Conservation (phyloP, 2,329 filamentous ascomycete genomes). For the Ceratocystis destructans region DNA sequence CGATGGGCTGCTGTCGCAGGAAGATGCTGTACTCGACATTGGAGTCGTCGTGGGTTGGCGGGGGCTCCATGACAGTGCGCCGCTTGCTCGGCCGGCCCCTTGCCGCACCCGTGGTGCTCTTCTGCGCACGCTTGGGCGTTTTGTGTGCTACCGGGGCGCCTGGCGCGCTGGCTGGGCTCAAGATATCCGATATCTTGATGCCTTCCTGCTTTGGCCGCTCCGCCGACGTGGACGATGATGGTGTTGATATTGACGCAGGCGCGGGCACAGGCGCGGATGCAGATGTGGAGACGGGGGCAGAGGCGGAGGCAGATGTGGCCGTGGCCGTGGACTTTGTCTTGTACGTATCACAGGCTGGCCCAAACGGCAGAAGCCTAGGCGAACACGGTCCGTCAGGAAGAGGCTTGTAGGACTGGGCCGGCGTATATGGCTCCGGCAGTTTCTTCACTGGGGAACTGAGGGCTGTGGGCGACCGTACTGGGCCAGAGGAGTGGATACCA, state of each 20-base stretch:
- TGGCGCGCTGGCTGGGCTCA: constrained; percentile 14
- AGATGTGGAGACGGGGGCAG: no score
- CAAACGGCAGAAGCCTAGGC: background rate
- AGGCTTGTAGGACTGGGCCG: constrained; percentile 10
- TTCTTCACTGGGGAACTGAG: background rate
- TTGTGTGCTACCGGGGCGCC: background rate
- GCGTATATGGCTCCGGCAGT: constrained; percentile 5
- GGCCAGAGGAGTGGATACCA: no score
- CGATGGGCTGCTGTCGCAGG: constrained; percentile 64
- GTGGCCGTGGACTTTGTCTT: background rate
- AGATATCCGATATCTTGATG: constrained; percentile 21
- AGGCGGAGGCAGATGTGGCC: no score
- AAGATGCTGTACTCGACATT: constrained; percentile 33
- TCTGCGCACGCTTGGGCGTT: background rate
- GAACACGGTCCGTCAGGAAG: background rate
- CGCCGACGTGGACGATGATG: background rate
- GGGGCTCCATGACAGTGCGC: background rate
- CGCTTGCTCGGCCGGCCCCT: background rate
- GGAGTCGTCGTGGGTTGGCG: background rate
- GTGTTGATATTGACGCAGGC: background rate
- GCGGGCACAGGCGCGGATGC: no score
- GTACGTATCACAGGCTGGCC: background rate
- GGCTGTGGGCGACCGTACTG: background rate
- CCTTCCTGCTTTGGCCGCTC: constrained; percentile 18
- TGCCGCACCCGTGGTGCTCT: background rate